Conservation (phyloP, 1,139 yeast species). For the Candida tropicalis region DNA sequence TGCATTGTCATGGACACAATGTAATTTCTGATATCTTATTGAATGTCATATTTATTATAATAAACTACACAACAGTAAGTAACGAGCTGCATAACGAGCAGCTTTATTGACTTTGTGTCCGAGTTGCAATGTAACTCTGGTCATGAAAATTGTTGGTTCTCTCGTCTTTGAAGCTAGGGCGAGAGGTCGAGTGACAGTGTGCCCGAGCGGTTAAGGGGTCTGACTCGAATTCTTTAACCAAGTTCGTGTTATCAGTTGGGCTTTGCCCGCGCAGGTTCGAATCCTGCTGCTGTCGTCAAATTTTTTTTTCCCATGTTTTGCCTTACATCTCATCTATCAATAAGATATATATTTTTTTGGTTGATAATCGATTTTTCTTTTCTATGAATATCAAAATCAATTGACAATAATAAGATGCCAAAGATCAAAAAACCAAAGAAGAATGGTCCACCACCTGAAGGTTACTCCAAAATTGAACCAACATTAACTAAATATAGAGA, state of each 20-base stretch:
- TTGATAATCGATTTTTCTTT: not conserved
- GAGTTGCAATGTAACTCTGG: not conserved
- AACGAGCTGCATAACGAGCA: not conserved
- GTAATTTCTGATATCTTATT: no score
- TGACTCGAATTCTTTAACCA: constrained; percentile 61
- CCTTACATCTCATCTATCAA: not conserved
- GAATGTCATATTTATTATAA: no score
- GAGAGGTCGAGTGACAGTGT: constrained; percentile 47
- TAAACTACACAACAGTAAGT: no score
- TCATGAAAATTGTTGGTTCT: not conserved
- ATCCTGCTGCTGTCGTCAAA: constrained; percentile 55
- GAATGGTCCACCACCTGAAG: constrained; percentile 67
- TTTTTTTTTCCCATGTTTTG: constrained; percentile 3
- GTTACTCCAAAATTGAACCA: constrained; percentile 70
- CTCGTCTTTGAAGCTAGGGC: not conserved
- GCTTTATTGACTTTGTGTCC: not conserved
- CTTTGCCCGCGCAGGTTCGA: constrained; percentile 64
- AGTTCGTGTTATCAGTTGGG: constrained; percentile 54
- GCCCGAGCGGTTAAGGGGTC: constrained; percentile 84
- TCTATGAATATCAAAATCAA: not conserved
- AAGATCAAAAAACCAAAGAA: constrained; percentile 42
- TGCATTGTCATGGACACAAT: no score
- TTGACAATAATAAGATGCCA: constrained; percentile 32
- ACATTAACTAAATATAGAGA: constrained; percentile 64
- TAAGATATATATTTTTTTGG: not conserved